phyloP scores from a whole-genome alignment of 2,329 filamentous ascomycete genomes.

The Alternaria dauci region DNA sequence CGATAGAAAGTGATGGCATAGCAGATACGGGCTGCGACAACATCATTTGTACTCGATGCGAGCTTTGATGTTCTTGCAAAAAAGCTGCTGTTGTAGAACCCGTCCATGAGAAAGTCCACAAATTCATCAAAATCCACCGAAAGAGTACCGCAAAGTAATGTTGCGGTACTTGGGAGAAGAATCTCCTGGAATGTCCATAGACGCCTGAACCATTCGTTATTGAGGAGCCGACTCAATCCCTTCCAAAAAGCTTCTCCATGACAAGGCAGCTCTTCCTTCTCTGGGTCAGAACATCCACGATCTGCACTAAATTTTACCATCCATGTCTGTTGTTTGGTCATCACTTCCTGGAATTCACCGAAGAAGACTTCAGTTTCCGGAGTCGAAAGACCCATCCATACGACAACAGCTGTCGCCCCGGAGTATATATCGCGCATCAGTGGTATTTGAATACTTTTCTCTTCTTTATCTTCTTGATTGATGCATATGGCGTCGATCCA shows the following conservation, averaged over 20 bases:
- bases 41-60: not conserved
- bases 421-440: not conserved
- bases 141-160: rapidly evolving
- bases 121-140: not conserved
- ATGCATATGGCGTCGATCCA: not conserved
- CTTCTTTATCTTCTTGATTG: not conserved
- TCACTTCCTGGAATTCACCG: not conserved
- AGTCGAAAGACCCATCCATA: not conserved
- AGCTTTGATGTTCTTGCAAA: not conserved
- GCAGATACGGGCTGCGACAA: not conserved
- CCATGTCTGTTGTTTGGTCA: not conserved
- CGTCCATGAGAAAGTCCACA: rapidly evolving
- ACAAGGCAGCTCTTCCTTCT: not conserved
- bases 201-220: not conserved
- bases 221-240: not conserved
- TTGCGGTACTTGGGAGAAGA: not conserved
- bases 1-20: not conserved
- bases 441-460: not conserved
- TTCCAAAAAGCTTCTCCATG: rapidly evolving
- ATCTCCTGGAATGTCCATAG: not conserved
- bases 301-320: no score
- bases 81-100: not conserved
- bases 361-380: not conserved
- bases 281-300: not conserved
- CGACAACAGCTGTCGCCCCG: not conserved